Conservation (phyloP, 1,284 basidiomycete genomes). For the Chalciporus sp. region DNA sequence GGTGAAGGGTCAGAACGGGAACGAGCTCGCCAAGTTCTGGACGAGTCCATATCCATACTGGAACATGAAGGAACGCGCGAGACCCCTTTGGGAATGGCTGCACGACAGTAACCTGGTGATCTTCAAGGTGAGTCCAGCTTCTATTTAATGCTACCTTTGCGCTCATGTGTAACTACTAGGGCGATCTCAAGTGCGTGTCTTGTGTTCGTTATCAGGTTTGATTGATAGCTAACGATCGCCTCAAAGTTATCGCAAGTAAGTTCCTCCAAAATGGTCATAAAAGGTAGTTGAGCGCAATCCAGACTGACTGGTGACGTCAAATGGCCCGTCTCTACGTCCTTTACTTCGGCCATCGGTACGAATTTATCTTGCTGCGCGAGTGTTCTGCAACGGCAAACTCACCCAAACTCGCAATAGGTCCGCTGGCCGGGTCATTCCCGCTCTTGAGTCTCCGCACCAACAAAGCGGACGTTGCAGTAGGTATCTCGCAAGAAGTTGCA, state of each 20-base stretch:
- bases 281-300: slow-evolving; percentile 27
- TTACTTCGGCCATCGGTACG: slow-evolving; percentile 77
- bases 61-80: slow-evolving; percentile 68
- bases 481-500: slow-evolving; percentile 65
- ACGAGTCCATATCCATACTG: slow-evolving; percentile 83
- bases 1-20: slow-evolving; percentile 12
- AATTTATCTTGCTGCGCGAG: background rate
- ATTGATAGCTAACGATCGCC: slow-evolving; percentile 1
- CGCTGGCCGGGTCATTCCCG: slow-evolving; percentile 78
- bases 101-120: slow-evolving; percentile 78
- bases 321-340: slow-evolving; percentile 87
- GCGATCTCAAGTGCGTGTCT: slow-evolving; percentile 80
- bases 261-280: slow-evolving; percentile 21
- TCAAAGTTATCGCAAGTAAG: slow-evolving; percentile 76
- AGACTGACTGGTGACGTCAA: slow-evolving; percentile 88
- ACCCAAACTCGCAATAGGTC: slow-evolving; percentile 48
- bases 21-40: slow-evolving; percentile 71
- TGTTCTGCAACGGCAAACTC: slow-evolving; percentile 6
- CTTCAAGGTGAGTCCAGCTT: slow-evolving; percentile 71
- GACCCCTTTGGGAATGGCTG: slow-evolving; percentile 61
- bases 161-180: slow-evolving; percentile 44
- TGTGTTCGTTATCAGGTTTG: background rate
- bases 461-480: slow-evolving; percentile 95
- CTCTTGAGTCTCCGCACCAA: slow-evolving; percentile 88
- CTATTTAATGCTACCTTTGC: background rate